phyloP scores from a whole-genome alignment of 768 basidiomycete species.

The Naganishia onofrii region DNA sequence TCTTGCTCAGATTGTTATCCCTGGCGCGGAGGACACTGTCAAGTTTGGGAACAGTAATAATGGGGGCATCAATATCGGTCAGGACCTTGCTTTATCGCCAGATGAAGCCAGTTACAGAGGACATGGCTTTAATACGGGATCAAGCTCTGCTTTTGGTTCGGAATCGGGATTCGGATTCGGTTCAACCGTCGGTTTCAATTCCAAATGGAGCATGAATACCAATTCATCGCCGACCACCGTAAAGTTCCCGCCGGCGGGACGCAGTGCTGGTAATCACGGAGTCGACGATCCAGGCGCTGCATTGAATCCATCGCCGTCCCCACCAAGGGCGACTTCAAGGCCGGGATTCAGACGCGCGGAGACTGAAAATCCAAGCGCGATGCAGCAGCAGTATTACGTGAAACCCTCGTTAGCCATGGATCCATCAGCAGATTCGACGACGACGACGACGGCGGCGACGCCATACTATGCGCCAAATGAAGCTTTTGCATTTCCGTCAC shows the following conservation, averaged over 20 bases:
- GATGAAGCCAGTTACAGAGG: not conserved
- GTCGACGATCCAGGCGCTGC: not conserved
- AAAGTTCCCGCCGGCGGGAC: constrained; percentile 12
- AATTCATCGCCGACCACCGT: constrained; percentile 20
- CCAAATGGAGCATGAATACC: not conserved
- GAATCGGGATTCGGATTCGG: constrained; percentile 2
- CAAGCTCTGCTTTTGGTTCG: not conserved
- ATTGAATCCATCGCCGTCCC: not conserved
- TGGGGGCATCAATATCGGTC: not conserved
- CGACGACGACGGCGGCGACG: too few species aligned
- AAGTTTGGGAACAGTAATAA: constrained; percentile 3
- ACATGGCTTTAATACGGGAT: constrained; percentile 16
- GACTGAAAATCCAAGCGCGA: constrained; percentile 17
- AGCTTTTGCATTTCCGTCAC: constrained; percentile 25
- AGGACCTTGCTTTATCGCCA: constrained; percentile 8
- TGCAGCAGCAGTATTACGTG: constrained; percentile 19
- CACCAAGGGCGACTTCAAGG: not conserved
- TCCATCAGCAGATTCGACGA: constrained; percentile 11
- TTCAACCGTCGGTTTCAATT: not conserved
- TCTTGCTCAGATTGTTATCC: constrained; percentile 16
- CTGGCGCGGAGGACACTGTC: constrained; percentile 1
- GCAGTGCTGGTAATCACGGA: not conserved
- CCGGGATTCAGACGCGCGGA: constrained; percentile 17
- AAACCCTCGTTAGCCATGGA: not conserved
- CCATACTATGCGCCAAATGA: constrained; percentile 25